Evolutionary conservation across 73 alveolate genomes (phyloP), one percentile per base, ranked within the genome.

Genomic region (Tetrahymena elliotti): DNA sequence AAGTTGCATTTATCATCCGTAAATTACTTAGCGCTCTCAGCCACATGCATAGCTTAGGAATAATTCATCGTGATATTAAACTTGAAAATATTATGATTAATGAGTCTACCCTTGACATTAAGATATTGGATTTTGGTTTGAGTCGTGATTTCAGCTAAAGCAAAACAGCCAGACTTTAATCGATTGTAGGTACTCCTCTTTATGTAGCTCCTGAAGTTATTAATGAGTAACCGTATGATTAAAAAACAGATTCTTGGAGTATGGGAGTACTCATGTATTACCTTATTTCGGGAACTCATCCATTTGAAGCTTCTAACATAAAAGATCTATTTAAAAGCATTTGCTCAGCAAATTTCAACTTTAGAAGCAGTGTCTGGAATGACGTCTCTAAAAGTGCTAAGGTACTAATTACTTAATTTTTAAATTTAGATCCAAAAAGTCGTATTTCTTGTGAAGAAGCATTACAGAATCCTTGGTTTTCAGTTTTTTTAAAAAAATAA

Each of bases 41-140:
- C 68, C 97, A 98, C 96, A 84, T 98, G 83, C 99, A 98, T 93
- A 88, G 97, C 82, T 95, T 95, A 40, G 94, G 96, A 27, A 98
- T 98, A 27, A 98, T 98, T 31, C 99, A 98, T 96, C 54, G 99
- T 41, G 99, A 98, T 95, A 94, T 98, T 38, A 98, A 99, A 68
- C 99, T 99, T 4, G 96, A 98, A 53, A 98, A 98, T 94, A 95
- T 98, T 37, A 96, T 99, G 96, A 95, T 99, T 84, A 96, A 97
- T 24, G 88, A 68, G n/a, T 27, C 88, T 10, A 68, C 16, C 36
- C 88, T 27, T 24, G 96, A 94, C 35, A 15, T 94, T 33, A 94
- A 94, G 38, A 35, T 94, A 35, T 84, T 94, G 22, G 96, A 94
- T 47, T 94, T 94, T 38, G 96, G 96, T 0, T 36, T 94, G 40